Percentiles rank a stretch among this genome's conserved stretches.
phyloP scores from a whole-genome alignment of 768 basidiomycete genomes.

The Exidia glandulosa region DNA sequence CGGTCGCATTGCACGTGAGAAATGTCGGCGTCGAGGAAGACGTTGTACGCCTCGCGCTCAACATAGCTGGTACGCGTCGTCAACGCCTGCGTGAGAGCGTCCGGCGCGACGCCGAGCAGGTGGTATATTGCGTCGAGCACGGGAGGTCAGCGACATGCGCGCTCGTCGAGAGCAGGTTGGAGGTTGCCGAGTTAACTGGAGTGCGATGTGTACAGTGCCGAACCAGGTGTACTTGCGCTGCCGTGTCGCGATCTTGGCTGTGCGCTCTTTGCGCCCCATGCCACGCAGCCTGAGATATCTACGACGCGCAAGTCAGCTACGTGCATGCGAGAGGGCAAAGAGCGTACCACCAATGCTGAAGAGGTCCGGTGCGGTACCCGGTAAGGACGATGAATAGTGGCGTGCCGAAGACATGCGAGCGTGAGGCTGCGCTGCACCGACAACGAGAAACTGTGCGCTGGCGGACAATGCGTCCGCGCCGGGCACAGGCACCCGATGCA shows the following conservation, averaged over 20 bases:
- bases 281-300: conserved; percentile 74
- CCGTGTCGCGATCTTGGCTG: conserved; percentile 78
- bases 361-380: too few relatives aligned
- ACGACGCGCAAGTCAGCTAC: too few relatives aligned
- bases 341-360: too few relatives aligned
- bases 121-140: conserved; percentile 60
- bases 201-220: conserved; percentile 69
- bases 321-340: too few relatives aligned
- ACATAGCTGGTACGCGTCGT: conserved; percentile 85
- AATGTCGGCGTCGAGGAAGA: conserved; percentile 65
- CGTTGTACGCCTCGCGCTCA: conserved; percentile 75
- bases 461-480: conserved; percentile 31
- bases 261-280: conserved; percentile 70
- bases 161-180: conserved; percentile 53
- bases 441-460: conserved; percentile 38
- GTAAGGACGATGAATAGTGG: too few relatives aligned
- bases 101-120: conserved; percentile 63
- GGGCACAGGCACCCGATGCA: conserved; percentile 31
- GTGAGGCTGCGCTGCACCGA: conserved; percentile 48
- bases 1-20: conserved; percentile 66
- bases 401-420: conserved; percentile 40
- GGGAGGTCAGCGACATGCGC: conserved; percentile 39
- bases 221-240: conserved; percentile 71
- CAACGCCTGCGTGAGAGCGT: conserved; percentile 69
- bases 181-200: conserved; percentile 77